Conservation (phyloP, 1,284 basidiomycete species). For the Ceratobasidium sp. region DNA sequence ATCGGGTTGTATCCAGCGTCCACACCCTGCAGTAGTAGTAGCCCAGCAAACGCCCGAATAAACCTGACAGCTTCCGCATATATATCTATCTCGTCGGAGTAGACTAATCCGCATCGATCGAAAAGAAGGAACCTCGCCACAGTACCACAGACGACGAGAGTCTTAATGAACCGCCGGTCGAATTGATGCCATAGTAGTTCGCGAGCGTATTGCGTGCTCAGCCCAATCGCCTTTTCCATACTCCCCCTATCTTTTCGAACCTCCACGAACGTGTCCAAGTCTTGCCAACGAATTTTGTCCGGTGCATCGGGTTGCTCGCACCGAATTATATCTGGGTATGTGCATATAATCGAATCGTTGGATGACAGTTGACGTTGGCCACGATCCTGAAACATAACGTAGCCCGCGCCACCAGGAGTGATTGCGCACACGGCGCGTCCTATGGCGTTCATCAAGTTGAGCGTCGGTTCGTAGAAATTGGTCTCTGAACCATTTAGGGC, state of each 20-base stretch:
- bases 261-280: background rate
- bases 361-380: background rate
- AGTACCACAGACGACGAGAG: background rate
- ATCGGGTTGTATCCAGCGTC: constrained; percentile 1
- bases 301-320: background rate
- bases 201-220: constrained; percentile 6
- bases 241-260: background rate
- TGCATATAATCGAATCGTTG: background rate
- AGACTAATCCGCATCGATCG: constrained; percentile 16
- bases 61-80: background rate
- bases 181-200: constrained; percentile 1
- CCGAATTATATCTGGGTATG: constrained; percentile 1
- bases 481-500: background rate
- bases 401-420: background rate
- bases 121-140: constrained; percentile 2
- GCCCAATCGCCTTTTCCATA: background rate
- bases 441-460: background rate
- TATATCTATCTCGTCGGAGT: constrained; percentile 2
- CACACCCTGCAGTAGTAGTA: background rate
- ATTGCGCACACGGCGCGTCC: background rate
- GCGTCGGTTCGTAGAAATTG: background rate
- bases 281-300: constrained; percentile 12
- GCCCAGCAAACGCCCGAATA: background rate
- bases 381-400: background rate
- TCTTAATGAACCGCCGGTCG: constrained; percentile 3